phyloP scores from a whole-genome alignment of 2,329 filamentous ascomycete genomes.

The Xylaria sp. region DNA sequence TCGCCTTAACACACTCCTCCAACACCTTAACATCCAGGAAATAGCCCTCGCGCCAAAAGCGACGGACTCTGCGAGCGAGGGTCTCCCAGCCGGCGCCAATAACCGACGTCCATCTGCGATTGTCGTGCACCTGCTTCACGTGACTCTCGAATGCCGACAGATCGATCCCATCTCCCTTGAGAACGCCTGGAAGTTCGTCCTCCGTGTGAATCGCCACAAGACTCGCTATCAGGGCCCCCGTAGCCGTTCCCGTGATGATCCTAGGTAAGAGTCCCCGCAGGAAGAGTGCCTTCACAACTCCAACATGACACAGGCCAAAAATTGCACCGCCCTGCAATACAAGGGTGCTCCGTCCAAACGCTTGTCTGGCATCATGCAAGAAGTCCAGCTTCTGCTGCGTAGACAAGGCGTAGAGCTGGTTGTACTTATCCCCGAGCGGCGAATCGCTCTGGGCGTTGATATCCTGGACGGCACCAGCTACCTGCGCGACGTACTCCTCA shows the following conservation, averaged over 20 bases:
- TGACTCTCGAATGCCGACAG: slow-evolving; percentile 66
- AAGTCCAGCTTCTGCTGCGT: slow-evolving; percentile 79
- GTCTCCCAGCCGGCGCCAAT: slow-evolving; percentile 50
- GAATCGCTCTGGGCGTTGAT: slow-evolving; percentile 48
- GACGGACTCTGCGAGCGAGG: slow-evolving; percentile 57
- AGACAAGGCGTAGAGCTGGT: slow-evolving; percentile 41
- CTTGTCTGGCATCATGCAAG: slow-evolving; percentile 79
- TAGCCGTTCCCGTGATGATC: slow-evolving; percentile 87
- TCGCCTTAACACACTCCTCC: slow-evolving; percentile 76
- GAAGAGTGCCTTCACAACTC: slow-evolving; percentile 83
- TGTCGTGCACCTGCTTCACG: slow-evolving; percentile 30
- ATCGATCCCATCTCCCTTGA: slow-evolving; percentile 76
- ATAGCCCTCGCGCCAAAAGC: slow-evolving; percentile 72
- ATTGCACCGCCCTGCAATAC: slow-evolving; percentile 87
- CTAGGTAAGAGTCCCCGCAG: slow-evolving; percentile 74
- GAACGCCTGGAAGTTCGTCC: slow-evolving; percentile 70
- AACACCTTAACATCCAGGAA: slow-evolving; percentile 77
- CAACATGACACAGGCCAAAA: slow-evolving; percentile 84
- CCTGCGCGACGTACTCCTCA: slow-evolving; percentile 82
- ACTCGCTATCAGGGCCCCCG: slow-evolving; percentile 82
- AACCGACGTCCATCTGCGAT: slow-evolving; percentile 33
- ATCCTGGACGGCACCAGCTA: slow-evolving; percentile 74
- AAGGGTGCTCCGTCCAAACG: slow-evolving; percentile 79
- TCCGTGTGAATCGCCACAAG: slow-evolving; percentile 83
- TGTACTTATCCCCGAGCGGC: slow-evolving; percentile 21